phyloP scores from a whole-genome alignment of 768 basidiomycete species.

The Rhodotorula graminis region DNA sequence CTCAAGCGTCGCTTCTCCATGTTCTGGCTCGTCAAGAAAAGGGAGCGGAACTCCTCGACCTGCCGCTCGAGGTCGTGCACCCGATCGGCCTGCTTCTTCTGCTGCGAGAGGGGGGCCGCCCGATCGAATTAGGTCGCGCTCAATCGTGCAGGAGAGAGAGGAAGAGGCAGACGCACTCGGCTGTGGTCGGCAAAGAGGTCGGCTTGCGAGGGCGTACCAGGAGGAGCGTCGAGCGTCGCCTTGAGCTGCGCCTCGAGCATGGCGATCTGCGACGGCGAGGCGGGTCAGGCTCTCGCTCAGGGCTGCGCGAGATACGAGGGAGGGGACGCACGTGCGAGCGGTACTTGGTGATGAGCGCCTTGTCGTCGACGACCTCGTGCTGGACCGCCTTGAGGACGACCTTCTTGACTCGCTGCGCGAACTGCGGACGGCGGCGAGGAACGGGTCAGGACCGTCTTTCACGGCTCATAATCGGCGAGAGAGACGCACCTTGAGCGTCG shows the following conservation, averaged over 20 bases:
- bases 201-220: constrained; percentile 25
- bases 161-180: not conserved
- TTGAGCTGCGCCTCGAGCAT: constrained; percentile 34
- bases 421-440: constrained; percentile 45
- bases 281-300: not conserved
- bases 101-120: not conserved
- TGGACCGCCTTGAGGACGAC: constrained; percentile 55
- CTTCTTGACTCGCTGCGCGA: constrained; percentile 86
- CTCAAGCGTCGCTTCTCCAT: constrained; percentile 36
- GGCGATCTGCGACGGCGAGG: constrained; percentile 15
- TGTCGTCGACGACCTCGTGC: constrained; percentile 43
- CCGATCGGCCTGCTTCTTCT: constrained; percentile 21
- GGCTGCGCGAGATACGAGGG: not conserved
- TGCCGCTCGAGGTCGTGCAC: constrained; percentile 35
- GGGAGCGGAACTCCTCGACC: constrained; percentile 37
- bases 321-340: constrained; percentile 29
- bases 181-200: constrained; percentile 16
- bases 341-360: constrained; percentile 41
- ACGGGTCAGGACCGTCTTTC: too few species aligned
- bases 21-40: constrained; percentile 40
- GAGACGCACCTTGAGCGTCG: constrained; percentile 85
- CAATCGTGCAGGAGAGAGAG: not conserved
- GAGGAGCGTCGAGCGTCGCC: not conserved
- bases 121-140: not conserved
- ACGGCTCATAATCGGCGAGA: constrained; percentile 38